A percentile compares a stretch with the other conserved stretches of the same genome.
These are phyloP conservation scores for Sechiopsis laciniata DNA, from an alignment of 306 rosid species.

Conservation along the genomic window DNA sequence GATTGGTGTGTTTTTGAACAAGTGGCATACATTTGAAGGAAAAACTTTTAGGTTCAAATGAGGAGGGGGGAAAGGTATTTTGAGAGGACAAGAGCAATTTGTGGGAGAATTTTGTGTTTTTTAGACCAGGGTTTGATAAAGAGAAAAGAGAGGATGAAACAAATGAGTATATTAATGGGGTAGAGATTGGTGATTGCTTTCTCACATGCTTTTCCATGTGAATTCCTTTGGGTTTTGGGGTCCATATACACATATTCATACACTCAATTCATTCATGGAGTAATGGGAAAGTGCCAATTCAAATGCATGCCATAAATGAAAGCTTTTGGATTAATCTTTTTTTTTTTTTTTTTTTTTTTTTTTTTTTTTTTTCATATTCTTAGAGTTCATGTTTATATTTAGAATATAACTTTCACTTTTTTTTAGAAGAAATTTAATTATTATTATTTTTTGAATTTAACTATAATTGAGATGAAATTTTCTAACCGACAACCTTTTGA, in stretches of 20 bases:
- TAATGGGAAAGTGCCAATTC: background rate
- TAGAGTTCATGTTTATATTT: background rate
- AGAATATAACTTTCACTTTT: too few species aligned
- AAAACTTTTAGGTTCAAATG: background rate
- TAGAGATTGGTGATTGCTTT: background rate
- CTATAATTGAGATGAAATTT: too few species aligned
- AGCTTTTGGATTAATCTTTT: background rate
- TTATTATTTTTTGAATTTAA: too few species aligned
- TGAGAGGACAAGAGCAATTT: background rate
- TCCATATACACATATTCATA: background rate
- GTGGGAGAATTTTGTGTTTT: background rate
- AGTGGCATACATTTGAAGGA: background rate
- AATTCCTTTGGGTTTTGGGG: slow-evolving; percentile 12
- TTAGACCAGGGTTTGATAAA: background rate
- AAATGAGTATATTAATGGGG: slow-evolving; percentile 1
- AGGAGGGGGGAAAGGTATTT: background rate
- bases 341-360: too few species aligned
- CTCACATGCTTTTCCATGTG: slow-evolving; percentile 17
- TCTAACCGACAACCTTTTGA: too few species aligned
- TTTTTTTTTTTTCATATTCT: background rate
- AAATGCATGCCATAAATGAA: slow-evolving; percentile 11
- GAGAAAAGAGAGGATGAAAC: background rate
- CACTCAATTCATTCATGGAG: background rate
- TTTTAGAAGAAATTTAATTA: too few species aligned
- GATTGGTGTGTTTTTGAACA: background rate